These are phyloP conservation scores for Helichrysum umbraculigerum DNA, from an alignment of 129 eudicot species.

Conservation along the genomic window DNA sequence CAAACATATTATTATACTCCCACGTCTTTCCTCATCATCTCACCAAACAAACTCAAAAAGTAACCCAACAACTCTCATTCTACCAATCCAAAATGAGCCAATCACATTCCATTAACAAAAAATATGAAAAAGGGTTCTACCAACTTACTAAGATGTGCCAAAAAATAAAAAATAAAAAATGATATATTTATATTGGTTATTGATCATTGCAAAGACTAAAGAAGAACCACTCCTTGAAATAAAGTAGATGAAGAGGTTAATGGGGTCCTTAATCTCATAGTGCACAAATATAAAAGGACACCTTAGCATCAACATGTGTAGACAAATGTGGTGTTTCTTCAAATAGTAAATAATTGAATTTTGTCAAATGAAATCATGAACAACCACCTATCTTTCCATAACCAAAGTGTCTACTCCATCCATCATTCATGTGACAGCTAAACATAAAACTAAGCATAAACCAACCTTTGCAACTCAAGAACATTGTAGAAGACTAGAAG, in stretches of 20 bases:
- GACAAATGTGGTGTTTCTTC: constrained; percentile 19
- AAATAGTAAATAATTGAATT: constrained; percentile 18
- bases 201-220: constrained; percentile 31
- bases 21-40: constrained; percentile 27
- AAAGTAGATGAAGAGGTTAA: constrained; percentile 28
- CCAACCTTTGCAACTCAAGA: constrained; percentile 26
- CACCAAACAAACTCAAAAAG: constrained; percentile 38
- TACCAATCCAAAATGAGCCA: constrained; percentile 34
- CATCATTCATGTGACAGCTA: constrained; percentile 33
- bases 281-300: constrained; percentile 28
- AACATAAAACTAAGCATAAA: constrained; percentile 22
- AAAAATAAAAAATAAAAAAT: constrained; percentile 5
- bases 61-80: constrained; percentile 28
- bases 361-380: constrained; percentile 36
- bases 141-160: constrained; percentile 36
- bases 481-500: constrained; percentile 40
- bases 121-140: constrained; percentile 24
- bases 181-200: constrained; percentile 24
- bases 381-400: constrained; percentile 27
- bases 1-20: constrained; percentile 10
- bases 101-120: constrained; percentile 31
- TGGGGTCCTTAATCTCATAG: constrained; percentile 27
- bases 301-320: constrained; percentile 27
- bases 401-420: constrained; percentile 35
- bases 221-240: constrained; percentile 23